Percentiles rank a stretch among this genome's conserved stretches.
phyloP scores from a whole-genome alignment of 1,284 basidiomycete genomes.

The Tylopilus sp. region DNA sequence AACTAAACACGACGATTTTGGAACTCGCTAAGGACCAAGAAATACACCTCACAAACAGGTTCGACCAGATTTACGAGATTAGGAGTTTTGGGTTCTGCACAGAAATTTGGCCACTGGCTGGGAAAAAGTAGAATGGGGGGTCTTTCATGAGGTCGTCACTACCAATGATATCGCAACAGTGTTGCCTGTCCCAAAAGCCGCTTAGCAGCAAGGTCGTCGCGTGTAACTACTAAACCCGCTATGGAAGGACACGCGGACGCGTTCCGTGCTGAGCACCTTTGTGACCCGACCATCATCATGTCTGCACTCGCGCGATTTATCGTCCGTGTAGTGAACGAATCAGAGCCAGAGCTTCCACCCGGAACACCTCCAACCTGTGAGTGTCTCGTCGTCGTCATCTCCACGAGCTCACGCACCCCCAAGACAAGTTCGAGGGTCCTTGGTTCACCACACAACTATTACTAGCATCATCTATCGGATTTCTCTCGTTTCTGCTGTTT shows the following conservation, averaged over 20 bases:
- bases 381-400: slow-evolving; percentile 13
- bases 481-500: slow-evolving; percentile 82
- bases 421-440: slow-evolving; percentile 78
- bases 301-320: slow-evolving; percentile 14
- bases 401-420: slow-evolving; percentile 4
- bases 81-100: too few relatives aligned
- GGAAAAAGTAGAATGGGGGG: too few relatives aligned
- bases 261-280: neutral
- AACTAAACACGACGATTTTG: too few relatives aligned
- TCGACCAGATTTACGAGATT: too few relatives aligned
- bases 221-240: slow-evolving; percentile 4
- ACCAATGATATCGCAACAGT: too few relatives aligned
- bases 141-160: too few relatives aligned
- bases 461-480: slow-evolving; percentile 76
- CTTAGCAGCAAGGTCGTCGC: too few relatives aligned
- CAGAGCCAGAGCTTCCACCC: slow-evolving; percentile 44
- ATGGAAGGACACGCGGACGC: slow-evolving; percentile 13
- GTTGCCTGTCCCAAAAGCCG: too few relatives aligned
- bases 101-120: too few relatives aligned
- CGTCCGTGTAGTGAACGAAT: slow-evolving; percentile 10
- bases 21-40: too few relatives aligned
- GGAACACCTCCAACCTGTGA: slow-evolving; percentile 56
- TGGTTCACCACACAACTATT: slow-evolving; percentile 92
- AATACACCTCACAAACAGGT: too few relatives aligned
- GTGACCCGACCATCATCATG: slow-evolving; percentile 10